A percentile compares a stretch with the other conserved stretches of the same genome.
Evolutionary conservation across 2,329 filamentous ascomycete genomes (phyloP).

Genomic region (Didymella arachidicola): DNA sequence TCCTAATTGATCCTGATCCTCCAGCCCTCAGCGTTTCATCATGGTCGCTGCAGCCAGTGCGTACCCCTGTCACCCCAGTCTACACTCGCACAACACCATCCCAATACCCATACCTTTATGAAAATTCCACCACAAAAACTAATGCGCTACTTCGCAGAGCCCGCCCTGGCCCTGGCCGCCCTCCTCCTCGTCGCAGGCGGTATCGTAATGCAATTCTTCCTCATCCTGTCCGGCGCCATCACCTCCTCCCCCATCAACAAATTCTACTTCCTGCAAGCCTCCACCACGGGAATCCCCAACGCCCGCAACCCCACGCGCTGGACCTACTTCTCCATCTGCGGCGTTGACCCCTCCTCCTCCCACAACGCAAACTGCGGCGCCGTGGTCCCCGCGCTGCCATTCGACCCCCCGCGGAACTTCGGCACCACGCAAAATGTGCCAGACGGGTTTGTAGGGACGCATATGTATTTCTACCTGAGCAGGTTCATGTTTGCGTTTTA

Average conservation of each 20-base stretch:
- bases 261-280: slow-evolving; percentile 86
- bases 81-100: background rate
- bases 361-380: slow-evolving; percentile 69
- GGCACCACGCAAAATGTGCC: slow-evolving; percentile 63
- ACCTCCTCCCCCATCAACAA: slow-evolving; percentile 68
- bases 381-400: slow-evolving; percentile 69
- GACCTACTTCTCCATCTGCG: slow-evolving; percentile 90
- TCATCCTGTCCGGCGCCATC: slow-evolving; percentile 67
- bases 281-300: slow-evolving; percentile 72
- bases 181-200: slow-evolving; percentile 69
- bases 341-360: slow-evolving; percentile 59
- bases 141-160: slow-evolving; percentile 53
- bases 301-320: slow-evolving; percentile 72
- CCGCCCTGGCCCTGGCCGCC: slow-evolving; percentile 63
- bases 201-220: slow-evolving; percentile 70
- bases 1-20: slow-evolving; percentile 5
- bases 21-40: background rate
- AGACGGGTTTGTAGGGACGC: slow-evolving; percentile 60
- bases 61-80: slow-evolving; percentile 21
- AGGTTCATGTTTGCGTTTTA: slow-evolving; percentile 94
- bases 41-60: slow-evolving; percentile 30
- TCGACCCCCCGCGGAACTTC: slow-evolving; percentile 70
- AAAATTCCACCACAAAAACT: background rate
- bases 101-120: no score
- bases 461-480: slow-evolving; percentile 82